Conservation (phyloP, 495 filamentous ascomycete species). For the Penicillium macrosclerotiorum region DNA sequence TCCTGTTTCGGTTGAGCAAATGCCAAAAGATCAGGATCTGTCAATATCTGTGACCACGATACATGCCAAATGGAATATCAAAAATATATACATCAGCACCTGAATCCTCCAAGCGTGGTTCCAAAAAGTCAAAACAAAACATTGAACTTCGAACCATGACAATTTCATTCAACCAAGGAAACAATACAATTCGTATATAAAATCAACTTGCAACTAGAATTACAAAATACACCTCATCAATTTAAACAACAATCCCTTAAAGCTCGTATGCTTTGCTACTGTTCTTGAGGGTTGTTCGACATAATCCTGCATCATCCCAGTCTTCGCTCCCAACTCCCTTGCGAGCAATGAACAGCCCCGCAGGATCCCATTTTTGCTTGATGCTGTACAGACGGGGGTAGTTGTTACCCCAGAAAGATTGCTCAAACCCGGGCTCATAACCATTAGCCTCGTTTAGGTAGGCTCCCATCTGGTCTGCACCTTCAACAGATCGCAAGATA, state of each 20-base stretch:
- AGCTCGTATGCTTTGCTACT: not conserved
- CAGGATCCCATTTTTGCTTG: constrained; percentile 39
- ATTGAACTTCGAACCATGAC: too few species aligned
- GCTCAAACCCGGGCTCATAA: constrained; percentile 44
- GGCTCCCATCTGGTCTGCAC: constrained; percentile 33
- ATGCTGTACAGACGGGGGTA: constrained; percentile 40
- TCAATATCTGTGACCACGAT: too few species aligned
- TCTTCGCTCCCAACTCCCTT: constrained; percentile 33
- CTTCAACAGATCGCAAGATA: constrained; percentile 41
- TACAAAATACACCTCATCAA: too few species aligned
- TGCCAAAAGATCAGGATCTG: too few species aligned
- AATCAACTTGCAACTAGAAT: too few species aligned
- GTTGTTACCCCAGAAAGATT: constrained; percentile 50
- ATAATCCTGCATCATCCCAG: constrained; percentile 33
- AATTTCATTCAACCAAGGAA: too few species aligned
- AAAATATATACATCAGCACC: too few species aligned
- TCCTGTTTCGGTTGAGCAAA: too few species aligned
- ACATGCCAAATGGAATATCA: too few species aligned
- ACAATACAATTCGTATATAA: too few species aligned
- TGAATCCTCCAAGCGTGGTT: too few species aligned
- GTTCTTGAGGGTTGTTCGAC: constrained; percentile 1
- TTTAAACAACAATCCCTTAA: not conserved
- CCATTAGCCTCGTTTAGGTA: constrained; percentile 53
- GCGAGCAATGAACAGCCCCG: constrained; percentile 25
- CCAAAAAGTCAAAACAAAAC: too few species aligned